Percentiles rank a stretch among this genome's conserved stretches.
Evolutionary conservation across 352 stramenopile genomes (phyloP).

Genomic region (Globisporangium cederbergense): DNA sequence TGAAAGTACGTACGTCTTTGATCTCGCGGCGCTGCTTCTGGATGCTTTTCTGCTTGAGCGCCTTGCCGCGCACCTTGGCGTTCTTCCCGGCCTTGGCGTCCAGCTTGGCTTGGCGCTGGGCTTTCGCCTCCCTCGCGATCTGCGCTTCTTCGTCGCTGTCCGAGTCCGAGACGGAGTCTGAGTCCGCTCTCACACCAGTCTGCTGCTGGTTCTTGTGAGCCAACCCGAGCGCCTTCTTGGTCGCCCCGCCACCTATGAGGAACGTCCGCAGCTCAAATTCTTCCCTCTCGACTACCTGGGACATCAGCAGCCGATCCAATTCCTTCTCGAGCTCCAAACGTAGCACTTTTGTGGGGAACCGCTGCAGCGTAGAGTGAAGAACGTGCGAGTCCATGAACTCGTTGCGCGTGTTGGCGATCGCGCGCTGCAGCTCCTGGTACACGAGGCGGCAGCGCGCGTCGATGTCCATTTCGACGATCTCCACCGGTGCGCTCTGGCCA

Average conservation of each 20-base stretch:
- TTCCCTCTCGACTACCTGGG: slow-evolving; percentile 81
- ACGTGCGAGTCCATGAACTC: slow-evolving; percentile 89
- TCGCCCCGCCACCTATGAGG: slow-evolving; percentile 24
- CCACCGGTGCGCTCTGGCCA: slow-evolving; percentile 22
- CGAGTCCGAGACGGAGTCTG: slow-evolving; percentile 49
- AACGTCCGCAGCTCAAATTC: slow-evolving; percentile 53
- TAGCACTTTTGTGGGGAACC: slow-evolving; percentile 88
- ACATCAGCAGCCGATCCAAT: slow-evolving; percentile 85
- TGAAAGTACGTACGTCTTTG: slow-evolving; percentile 38
- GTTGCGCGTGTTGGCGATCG: slow-evolving; percentile 76
- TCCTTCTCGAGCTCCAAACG: slow-evolving; percentile 89
- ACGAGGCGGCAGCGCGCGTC: slow-evolving; percentile 86
- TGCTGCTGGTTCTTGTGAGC: background rate
- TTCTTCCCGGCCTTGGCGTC: slow-evolving; percentile 24
- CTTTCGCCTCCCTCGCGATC: slow-evolving; percentile 48
- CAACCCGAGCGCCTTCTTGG: slow-evolving; percentile 6
- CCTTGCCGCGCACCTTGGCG: slow-evolving; percentile 46
- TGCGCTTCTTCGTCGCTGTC: slow-evolving; percentile 73
- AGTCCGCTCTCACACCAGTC: background rate
- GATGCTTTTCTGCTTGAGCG: slow-evolving; percentile 53
- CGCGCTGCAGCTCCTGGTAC: slow-evolving; percentile 88
- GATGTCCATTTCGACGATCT: slow-evolving; percentile 75
- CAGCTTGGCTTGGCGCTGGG: slow-evolving; percentile 30
- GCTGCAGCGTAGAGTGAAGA: slow-evolving; percentile 87
- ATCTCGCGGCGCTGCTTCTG: slow-evolving; percentile 76